Base-by-base conservation (phyloP, 139 green algal genomes). In the Trebouxia sp. region DNA sequence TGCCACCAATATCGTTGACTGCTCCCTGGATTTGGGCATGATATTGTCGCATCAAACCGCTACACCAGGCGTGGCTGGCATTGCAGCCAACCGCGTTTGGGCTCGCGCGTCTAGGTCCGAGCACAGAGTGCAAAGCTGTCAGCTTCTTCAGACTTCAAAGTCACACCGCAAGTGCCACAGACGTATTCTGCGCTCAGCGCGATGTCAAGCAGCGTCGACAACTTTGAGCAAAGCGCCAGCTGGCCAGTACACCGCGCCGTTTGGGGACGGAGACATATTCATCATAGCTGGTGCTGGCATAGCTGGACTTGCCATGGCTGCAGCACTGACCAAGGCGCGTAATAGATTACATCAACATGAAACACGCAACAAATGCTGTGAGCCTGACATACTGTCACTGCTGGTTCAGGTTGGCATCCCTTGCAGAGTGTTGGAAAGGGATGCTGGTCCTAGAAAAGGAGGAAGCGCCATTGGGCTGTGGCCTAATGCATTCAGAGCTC, bases 401-500 rank as follows among this genome's bases (percentile, higher is more conserved):
- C 26, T n/a, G 17, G 17, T 85, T 32, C 78, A 90, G 87, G 80
- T 90, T 10, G 88, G 88, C 2, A 37, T 94, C 14, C 89, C 91
- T 4, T 83, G 87, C 26, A 48, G 83, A 5, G 84, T 96, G 22
- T 56, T 94, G n/a, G 92, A 96, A 79, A 58, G 80, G 8, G 78
- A 65, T n/a, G n/a, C n/a, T 11, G 67, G 48, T 1, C 69, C 87
- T 26, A 26, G 76, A 0, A 35, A 74, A 1, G 87, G 87, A 38
- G 92, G 93, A 14, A 83, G 86, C 1, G 91, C 93, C 24, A 88
- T 96, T 76, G 92, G 86, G 0, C 62, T 97, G 9, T 94, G 90
- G 89, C 83, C 85, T 37, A 97, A 97, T 76, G 93, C 89, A 1
- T 97, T 92, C 89, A 78, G 85, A 22, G 91, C 91, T 0, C 84